These are phyloP conservation scores for Colletotrichum ledebouriae DNA, from an alignment of 2,329 filamentous ascomycete species.

Conservation along the genomic window DNA sequence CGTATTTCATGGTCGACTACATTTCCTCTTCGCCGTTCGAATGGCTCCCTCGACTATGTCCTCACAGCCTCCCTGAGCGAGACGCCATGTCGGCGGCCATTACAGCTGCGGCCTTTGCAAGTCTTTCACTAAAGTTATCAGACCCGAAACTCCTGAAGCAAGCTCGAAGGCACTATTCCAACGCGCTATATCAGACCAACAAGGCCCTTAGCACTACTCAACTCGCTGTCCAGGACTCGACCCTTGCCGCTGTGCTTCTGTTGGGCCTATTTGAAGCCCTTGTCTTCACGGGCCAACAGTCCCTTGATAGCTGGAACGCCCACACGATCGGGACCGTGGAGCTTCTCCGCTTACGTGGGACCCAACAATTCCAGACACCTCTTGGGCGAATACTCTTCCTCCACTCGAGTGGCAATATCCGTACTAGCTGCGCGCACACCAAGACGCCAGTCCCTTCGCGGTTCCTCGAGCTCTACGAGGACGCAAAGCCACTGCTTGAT, in stretches of 20 bases:
- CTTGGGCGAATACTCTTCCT: constrained; percentile 44
- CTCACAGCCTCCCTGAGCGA: constrained; percentile 13
- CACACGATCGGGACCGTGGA: constrained; percentile 47
- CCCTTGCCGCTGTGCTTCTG: constrained; percentile 47
- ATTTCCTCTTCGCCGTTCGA: constrained; percentile 47
- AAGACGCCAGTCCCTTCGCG: constrained; percentile 43
- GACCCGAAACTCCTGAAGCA: constrained; percentile 41
- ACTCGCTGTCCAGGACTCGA: constrained; percentile 45
- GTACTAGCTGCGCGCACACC: constrained; percentile 47
- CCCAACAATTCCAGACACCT: constrained; percentile 43
- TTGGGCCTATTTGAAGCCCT: constrained; percentile 49
- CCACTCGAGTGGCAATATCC: constrained; percentile 48
- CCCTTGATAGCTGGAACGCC: constrained; percentile 47
- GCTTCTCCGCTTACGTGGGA: constrained; percentile 46
- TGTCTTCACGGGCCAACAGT: constrained; percentile 45
- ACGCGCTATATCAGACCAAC: constrained; percentile 32
- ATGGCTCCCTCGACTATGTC: constrained; percentile 45
- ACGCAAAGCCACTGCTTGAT: constrained; percentile 38
- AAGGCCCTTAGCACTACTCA: constrained; percentile 41
- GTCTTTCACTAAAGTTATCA: constrained; percentile 43
- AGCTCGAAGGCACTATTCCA: constrained; percentile 45
- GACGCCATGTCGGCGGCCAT: constrained; percentile 45
- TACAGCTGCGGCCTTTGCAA: constrained; percentile 46
- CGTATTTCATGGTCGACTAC: constrained; percentile 47
- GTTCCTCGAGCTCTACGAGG: constrained; percentile 42